Evolutionary conservation across 768 basidiomycete species (phyloP).

Genomic region (Tulasnella sp.): DNA sequence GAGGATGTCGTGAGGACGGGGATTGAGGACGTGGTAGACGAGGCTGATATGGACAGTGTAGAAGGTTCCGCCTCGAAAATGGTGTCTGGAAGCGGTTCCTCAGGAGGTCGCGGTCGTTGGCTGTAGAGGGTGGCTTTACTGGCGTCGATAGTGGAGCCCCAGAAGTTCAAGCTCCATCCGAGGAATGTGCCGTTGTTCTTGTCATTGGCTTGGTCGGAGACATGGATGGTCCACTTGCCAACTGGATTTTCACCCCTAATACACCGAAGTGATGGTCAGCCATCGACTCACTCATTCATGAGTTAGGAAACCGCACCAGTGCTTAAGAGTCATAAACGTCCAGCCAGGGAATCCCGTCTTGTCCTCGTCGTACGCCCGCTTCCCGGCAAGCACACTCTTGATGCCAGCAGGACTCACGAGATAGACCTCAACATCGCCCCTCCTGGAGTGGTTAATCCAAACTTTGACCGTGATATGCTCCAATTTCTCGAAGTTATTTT

Average conservation of each 20-base stretch:
- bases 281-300: neutral
- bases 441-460: constrained; percentile 75
- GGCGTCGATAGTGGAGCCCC: constrained; percentile 77
- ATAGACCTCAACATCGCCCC: constrained; percentile 92
- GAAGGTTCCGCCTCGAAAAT: constrained; percentile 20
- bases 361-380: constrained; percentile 51
- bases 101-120: constrained; percentile 21
- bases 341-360: constrained; percentile 75
- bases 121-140: constrained; percentile 45
- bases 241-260: constrained; percentile 83
- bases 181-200: constrained; percentile 53
- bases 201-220: constrained; percentile 64
- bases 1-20: constrained; percentile 33
- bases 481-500: constrained; percentile 71
- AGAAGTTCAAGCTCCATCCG: constrained; percentile 86
- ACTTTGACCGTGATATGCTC: constrained; percentile 90
- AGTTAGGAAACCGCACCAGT: constrained; percentile 53
- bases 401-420: constrained; percentile 75
- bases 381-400: constrained; percentile 68
- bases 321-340: constrained; percentile 98
- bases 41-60: constrained; percentile 2
- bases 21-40: constrained; percentile 26
- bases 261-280: constrained; percentile 13
- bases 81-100: neutral
- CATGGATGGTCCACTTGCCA: constrained; percentile 80